phyloP scores from a whole-genome alignment of 2,329 filamentous ascomycete genomes.

The Fusarium equiseti region DNA sequence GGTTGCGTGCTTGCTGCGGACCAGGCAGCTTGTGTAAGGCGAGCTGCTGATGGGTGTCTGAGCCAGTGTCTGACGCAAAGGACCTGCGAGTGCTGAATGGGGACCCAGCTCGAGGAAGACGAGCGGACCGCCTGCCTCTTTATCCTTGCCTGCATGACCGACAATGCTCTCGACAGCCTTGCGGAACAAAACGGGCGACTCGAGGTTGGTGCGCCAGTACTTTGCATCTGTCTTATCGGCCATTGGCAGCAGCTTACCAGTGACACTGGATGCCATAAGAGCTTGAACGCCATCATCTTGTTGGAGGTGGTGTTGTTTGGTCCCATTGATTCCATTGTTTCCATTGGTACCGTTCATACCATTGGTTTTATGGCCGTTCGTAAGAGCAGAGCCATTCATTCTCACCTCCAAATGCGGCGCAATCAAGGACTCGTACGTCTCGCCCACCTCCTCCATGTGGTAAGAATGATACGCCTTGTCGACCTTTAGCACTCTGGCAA shows the following conservation, averaged over 20 bases:
- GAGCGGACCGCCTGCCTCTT: neutral
- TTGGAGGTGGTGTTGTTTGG: neutral
- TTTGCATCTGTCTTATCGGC: slow-evolving; percentile 19
- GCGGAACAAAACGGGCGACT: slow-evolving; percentile 47
- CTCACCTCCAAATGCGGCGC: slow-evolving; percentile 4
- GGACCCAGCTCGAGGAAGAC: slow-evolving; percentile 47
- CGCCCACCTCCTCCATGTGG: slow-evolving; percentile 50
- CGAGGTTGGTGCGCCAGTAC: slow-evolving; percentile 51
- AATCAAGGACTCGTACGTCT: slow-evolving; percentile 39
- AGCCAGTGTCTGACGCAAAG: slow-evolving; percentile 25
- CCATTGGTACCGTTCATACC: neutral
- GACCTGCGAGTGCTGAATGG: slow-evolving; percentile 44
- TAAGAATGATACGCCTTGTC: slow-evolving; percentile 59
- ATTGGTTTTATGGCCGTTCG: slow-evolving; percentile 6
- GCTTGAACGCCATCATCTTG: slow-evolving; percentile 1
- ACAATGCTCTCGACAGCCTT: slow-evolving; percentile 24
- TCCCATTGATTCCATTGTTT: slow-evolving; percentile 4
- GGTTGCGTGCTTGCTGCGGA: slow-evolving; percentile 4
- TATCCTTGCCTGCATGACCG: neutral
- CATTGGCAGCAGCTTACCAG: neutral
- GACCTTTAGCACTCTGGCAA: slow-evolving; percentile 52
- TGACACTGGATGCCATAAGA: slow-evolving; percentile 14
- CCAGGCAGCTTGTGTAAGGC: slow-evolving; percentile 5
- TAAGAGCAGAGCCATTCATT: slow-evolving; percentile 5
- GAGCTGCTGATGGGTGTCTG: slow-evolving; percentile 6